phyloP scores from a whole-genome alignment of 768 basidiomycete genomes.

The Boletus sp. region DNA sequence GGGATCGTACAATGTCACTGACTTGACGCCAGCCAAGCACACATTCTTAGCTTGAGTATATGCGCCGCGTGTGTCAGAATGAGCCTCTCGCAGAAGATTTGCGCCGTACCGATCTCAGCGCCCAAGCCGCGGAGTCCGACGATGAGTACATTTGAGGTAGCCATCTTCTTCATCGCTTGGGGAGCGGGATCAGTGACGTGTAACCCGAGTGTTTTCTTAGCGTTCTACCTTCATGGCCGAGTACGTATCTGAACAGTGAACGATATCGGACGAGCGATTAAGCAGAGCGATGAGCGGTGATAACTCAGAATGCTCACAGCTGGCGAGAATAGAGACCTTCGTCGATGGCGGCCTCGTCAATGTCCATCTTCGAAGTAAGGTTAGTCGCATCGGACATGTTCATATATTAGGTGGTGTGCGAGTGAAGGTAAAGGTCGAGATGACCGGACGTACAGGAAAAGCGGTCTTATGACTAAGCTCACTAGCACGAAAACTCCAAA shows the following conservation, averaged over 20 bases:
- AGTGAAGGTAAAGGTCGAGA: constrained; percentile 7
- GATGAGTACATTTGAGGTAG: constrained; percentile 89
- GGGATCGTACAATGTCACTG: constrained; percentile 93
- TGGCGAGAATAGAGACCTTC: constrained; percentile 93
- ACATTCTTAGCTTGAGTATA: constrained; percentile 76
- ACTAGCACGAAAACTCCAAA: neutral
- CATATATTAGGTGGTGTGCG: constrained; percentile 1
- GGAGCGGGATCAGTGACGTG: constrained; percentile 16
- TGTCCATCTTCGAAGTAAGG: constrained; percentile 62
- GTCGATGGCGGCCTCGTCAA: constrained; percentile 86
- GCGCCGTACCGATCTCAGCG: constrained; percentile 80
- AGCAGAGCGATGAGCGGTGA: constrained; percentile 10
- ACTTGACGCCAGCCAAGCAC: constrained; percentile 93
- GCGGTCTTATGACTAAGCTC: constrained; percentile 23
- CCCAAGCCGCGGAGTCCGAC: constrained; percentile 91
- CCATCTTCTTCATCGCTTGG: constrained; percentile 98
- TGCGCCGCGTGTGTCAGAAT: constrained; percentile 8
- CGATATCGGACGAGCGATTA: constrained; percentile 19
- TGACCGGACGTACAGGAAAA: neutral
- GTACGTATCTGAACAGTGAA: constrained; percentile 66
- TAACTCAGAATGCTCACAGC: constrained; percentile 53
- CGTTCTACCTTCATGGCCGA: constrained; percentile 85
- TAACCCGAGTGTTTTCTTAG: neutral
- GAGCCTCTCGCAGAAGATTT: neutral
- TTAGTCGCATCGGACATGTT: constrained; percentile 38